Percentiles rank a stretch among this genome's conserved stretches.
Conservation (phyloP, 208 protist species). For the Eutreptiella sp. region DNA sequence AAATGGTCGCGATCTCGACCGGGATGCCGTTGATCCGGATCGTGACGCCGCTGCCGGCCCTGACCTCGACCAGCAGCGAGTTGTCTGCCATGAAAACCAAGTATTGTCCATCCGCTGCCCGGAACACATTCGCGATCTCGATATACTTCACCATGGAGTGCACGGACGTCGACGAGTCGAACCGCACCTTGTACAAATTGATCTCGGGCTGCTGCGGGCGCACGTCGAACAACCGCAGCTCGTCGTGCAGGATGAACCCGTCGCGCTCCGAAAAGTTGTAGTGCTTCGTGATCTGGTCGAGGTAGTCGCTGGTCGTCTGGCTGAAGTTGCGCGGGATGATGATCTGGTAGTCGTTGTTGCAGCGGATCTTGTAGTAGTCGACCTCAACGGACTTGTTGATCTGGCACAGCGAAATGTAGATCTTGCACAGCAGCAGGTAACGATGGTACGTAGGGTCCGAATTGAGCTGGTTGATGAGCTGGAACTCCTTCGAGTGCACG, state of each 20-base stretch:
- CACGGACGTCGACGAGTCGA: constrained; percentile 5
- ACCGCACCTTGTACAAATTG: constrained; percentile 14
- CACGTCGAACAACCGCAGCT: constrained; percentile 16
- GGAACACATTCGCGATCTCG: too few species aligned
- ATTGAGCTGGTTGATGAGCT: constrained; percentile 22
- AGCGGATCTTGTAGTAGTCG: constrained; percentile 27
- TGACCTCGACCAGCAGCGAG: too few species aligned
- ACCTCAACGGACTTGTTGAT: constrained; percentile 29
- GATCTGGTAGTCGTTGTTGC: constrained; percentile 20
- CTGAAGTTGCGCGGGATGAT: constrained; percentile 20
- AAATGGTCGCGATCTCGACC: too few species aligned
- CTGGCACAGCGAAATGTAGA: constrained; percentile 29
- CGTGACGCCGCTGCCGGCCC: too few species aligned
- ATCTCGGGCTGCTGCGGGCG: constrained; percentile 17
- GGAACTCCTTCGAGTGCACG: constrained; percentile 7
- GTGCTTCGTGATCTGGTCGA: constrained; percentile 12
- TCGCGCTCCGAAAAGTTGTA: constrained; percentile 18
- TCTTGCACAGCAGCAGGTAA: constrained; percentile 24
- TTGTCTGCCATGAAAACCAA: too few species aligned
- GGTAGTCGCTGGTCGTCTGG: constrained; percentile 16
- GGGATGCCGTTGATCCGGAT: too few species aligned
- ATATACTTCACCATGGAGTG: constrained; percentile 28
- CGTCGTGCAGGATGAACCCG: constrained; percentile 13
- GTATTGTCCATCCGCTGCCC: too few species aligned
- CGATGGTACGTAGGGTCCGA: constrained; percentile 16